A percentile compares a stretch with the other conserved stretches of the same genome.
Conservation (phyloP, 306 rosid genomes). For the Ceratonia siliqua region DNA sequence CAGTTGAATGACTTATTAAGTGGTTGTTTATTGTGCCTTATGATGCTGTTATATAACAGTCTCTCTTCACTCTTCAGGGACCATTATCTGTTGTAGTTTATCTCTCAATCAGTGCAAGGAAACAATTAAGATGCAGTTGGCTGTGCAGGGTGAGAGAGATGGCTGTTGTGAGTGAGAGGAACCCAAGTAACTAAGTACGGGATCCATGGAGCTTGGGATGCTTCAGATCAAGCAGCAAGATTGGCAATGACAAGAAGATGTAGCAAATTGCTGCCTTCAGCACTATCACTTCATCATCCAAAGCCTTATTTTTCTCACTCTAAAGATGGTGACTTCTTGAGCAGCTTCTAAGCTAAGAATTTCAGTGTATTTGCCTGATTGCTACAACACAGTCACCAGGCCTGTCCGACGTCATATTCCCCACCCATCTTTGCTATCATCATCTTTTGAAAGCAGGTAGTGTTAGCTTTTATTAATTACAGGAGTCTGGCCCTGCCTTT, state of each 20-base stretch:
- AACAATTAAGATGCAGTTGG: neutral
- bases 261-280: neutral
- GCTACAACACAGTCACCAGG: neutral
- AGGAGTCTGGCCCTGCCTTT: neutral
- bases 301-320: neutral
- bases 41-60: neutral
- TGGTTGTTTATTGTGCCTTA: slow-evolving; percentile 8
- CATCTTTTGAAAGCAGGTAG: neutral
- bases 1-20: neutral
- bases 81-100: neutral
- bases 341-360: neutral
- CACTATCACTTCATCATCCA: neutral
- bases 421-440: neutral
- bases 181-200: neutral
- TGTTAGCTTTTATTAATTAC: neutral
- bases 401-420: neutral
- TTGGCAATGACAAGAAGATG: neutral
- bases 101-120: neutral
- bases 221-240: slow-evolving; percentile 10
- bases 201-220: neutral
- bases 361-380: neutral
- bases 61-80: neutral
- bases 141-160: neutral
- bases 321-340: neutral
- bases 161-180: neutral